These are phyloP conservation scores for Tulasnella sp. DNA, from an alignment of 768 basidiomycete species.

Conservation along the genomic window DNA sequence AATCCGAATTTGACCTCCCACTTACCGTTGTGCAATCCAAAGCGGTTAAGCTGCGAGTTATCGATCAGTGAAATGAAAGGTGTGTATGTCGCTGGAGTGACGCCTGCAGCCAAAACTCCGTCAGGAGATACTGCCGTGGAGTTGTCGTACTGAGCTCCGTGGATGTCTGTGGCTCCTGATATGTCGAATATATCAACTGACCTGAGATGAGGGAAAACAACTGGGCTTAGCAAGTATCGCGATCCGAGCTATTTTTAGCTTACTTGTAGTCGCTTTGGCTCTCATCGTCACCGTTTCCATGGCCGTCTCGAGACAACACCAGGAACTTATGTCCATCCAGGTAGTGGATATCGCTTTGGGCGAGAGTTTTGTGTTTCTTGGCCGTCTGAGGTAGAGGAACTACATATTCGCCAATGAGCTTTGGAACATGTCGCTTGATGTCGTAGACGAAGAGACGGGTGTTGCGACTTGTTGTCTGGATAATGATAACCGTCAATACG, in stretches of 20 bases:
- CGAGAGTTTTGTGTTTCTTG: conserved; percentile 51
- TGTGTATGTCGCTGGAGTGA: conserved; percentile 54
- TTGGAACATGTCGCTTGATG: conserved; percentile 39
- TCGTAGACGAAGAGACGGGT: conserved; percentile 59
- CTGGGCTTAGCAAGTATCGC: conserved; percentile 12
- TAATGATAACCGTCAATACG: not conserved
- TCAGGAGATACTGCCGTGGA: conserved; percentile 50
- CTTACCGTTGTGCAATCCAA: conserved; percentile 61
- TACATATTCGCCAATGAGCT: conserved; percentile 55
- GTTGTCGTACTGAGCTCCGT: conserved; percentile 53
- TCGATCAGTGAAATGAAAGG: conserved; percentile 58
- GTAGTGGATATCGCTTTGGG: conserved; percentile 57
- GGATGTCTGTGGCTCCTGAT: conserved; percentile 57
- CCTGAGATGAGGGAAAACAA: conserved; percentile 38
- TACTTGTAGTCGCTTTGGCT: conserved; percentile 55
- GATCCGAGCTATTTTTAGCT: conserved; percentile 13
- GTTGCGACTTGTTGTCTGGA: conserved; percentile 46
- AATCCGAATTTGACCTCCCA: not conserved
- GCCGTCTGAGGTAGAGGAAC: conserved; percentile 53
- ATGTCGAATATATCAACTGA: conserved; percentile 60
- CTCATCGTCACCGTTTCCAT: conserved; percentile 55
- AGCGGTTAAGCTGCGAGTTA: conserved; percentile 52
- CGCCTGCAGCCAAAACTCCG: conserved; percentile 47
- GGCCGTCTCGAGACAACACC: conserved; percentile 55
- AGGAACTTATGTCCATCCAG: conserved; percentile 55